Conservation (phyloP, 352 stramenopile species). For the Phytophthora citricola region DNA sequence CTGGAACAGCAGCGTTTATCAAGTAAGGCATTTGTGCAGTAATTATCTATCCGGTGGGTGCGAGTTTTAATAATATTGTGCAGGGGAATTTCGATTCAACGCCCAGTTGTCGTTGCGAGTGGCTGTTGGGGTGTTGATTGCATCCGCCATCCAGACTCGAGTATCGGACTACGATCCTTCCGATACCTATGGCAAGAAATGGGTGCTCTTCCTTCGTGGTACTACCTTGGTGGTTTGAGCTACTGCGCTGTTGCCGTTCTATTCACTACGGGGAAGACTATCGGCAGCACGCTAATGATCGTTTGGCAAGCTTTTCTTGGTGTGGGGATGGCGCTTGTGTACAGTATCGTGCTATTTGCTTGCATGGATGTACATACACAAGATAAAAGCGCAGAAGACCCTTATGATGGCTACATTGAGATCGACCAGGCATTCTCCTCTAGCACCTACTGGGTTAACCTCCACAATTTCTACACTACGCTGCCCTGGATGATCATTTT, state of each 20-base stretch:
- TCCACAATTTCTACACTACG: constrained; percentile 69
- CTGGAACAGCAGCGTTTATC: constrained; percentile 36
- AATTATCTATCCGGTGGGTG: not conserved
- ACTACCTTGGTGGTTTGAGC: constrained; percentile 71
- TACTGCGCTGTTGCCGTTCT: constrained; percentile 79
- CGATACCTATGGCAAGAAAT: constrained; percentile 38
- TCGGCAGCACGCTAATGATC: constrained; percentile 72
- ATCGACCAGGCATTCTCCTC: constrained; percentile 69
- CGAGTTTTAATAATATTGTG: not conserved
- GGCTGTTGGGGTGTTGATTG: constrained; percentile 46
- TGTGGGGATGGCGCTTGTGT: constrained; percentile 74
- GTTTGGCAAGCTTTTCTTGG: constrained; percentile 77
- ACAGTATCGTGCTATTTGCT: constrained; percentile 76
- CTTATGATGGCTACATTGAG: constrained; percentile 52
- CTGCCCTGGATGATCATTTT: constrained; percentile 81
- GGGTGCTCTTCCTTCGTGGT: constrained; percentile 57
- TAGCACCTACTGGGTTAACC: constrained; percentile 70
- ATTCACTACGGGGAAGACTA: constrained; percentile 73
- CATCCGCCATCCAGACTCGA: constrained; percentile 49
- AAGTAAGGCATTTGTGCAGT: constrained; percentile 14
- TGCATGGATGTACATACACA: constrained; percentile 53
- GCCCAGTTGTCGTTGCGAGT: constrained; percentile 47
- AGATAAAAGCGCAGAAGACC: constrained; percentile 32
- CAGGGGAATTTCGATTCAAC: constrained; percentile 56
- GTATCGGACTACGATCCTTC: constrained; percentile 35